Evolutionary conservation across 2,329 filamentous ascomycete genomes (phyloP).

Genomic region (Pseudomassariella vexata): DNA sequence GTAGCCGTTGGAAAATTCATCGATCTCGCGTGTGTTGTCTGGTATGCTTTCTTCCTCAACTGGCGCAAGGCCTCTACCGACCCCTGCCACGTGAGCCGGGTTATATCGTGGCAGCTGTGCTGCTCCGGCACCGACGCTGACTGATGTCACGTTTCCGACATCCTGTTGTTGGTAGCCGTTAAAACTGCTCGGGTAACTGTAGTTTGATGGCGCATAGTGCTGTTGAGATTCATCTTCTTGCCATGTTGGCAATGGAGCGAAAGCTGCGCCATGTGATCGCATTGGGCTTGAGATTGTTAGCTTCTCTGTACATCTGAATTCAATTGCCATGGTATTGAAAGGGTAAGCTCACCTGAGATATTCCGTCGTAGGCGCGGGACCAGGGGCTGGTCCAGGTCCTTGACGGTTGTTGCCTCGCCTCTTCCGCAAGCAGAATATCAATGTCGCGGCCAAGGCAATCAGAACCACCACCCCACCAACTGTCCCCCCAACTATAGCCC

Average conservation of each 20-base stretch:
- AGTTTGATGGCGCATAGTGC: background rate
- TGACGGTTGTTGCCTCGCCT: conserved; percentile 33
- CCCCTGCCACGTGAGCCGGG: conserved; percentile 15
- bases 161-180: too few species aligned
- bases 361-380: conserved; percentile 24
- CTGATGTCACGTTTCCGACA: conserved; percentile 8
- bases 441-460: conserved; percentile 33
- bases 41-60: conserved; percentile 16
- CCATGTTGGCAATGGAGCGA: conserved; percentile 30
- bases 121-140: conserved; percentile 11
- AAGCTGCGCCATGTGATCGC: conserved; percentile 26
- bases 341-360: conserved; percentile 37
- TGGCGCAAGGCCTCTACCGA: conserved; percentile 17
- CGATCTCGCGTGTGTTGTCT: conserved; percentile 27
- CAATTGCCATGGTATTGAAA: background rate
- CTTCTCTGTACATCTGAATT: conserved; percentile 12
- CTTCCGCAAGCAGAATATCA: conserved; percentile 38
- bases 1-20: conserved; percentile 38
- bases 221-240: conserved; percentile 18
- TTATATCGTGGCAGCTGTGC: conserved; percentile 19
- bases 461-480: conserved; percentile 45
- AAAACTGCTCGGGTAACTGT: background rate
- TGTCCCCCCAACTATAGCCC: conserved; percentile 48
- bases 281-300: conserved; percentile 15
- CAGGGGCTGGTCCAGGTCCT: conserved; percentile 32